Base-by-base conservation (phyloP, 257 asterid genomes). In the Echium plantagineum region DNA sequence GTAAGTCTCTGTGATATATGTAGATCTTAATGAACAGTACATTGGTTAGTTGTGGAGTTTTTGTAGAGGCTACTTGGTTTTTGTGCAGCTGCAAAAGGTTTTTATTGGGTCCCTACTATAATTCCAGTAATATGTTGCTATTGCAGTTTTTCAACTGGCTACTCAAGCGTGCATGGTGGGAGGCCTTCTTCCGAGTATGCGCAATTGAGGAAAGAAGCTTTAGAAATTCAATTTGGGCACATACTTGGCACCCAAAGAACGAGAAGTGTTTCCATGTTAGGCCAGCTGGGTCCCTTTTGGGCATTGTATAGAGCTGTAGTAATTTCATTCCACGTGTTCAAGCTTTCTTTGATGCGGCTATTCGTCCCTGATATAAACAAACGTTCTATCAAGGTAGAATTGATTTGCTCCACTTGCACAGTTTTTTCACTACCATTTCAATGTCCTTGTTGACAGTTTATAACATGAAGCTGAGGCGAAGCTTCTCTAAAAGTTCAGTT, bases 181-280 rank as follows among this genome's bases (percentile, higher is more conserved):
- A 77, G 78, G 69, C 97, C 95, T 58, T 81, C 98, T 48, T 94
- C 97, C 32, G 96, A 85, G 84, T 93, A 93, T 77, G 98, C 98
- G 9, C 88, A 76, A 76, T 64, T 77, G 81, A 84, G 97, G 85
- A 89, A 93, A 79, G 95, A 86, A 74, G 77, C 86, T 3, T 83
- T 93, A 17, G 97, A 89, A 72, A 81, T 68, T 65, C 75, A 85
- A 75, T 93, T 93, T 63, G 98, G 97, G 30, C 83, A 70, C 55
- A 70, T 76, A 2, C 87, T 93, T 63, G 91, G 87, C 19, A 72
- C 73, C 22, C 62, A 65, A 59, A 75, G 69, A 64, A 77, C 94
- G 18, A 83, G 62, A 76, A 86, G 83, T 57, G 81, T 80, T 67
- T 77, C 90, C 6, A 47, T 58, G 52, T 63, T 83, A 8, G 85